Evolutionary conservation across 371 early-diverging fungal genomes (phyloP), one percentile per base, ranked within the genome.

Genomic region (Blakeslea trispora): DNA sequence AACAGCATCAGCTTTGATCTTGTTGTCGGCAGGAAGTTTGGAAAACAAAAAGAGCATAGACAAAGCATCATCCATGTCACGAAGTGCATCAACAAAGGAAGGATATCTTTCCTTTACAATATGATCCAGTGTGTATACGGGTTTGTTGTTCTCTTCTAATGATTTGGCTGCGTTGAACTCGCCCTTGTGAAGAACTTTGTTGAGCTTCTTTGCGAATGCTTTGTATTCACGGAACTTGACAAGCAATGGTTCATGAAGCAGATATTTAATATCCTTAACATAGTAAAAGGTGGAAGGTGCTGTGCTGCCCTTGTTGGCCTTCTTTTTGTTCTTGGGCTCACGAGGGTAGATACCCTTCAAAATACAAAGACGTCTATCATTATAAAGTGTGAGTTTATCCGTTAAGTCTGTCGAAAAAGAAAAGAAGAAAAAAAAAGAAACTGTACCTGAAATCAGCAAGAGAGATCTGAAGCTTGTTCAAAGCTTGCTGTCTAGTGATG

Each of bases 281-380:
- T 89, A 93, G 71, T 97, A 98, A 68, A 91, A 96, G 15, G 96
- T 97, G 8, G 89, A 79, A 22, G 91, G 89, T 31, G 89, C 88
- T 10, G 93, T 89, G 18, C 91, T 90, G n/a, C 96, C 96, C 72
- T 91, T 89, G 78, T 89, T 88, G 76, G 92, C 92, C 74, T 93
- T 94, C 81, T 94, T 94, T 68, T 91, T 91, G n/a, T n/a, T 94
- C 59, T 84, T 87, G 41, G 99, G 99, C 69, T 96, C 95, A 45
- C 94, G 90, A 17, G 99, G 99, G 76, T 97, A 97, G 59, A 98
- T 91, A 32, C 99, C 99, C 80, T 98, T 98, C 61, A 98, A 77
- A 69, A 98, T 98, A 80, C 97, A 97, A 53, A 98, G 82, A 42
- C 97, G 95, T 74, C 98, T 89, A 60, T 19, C 34, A 47, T 37